Evolutionary conservation across 1,139 yeast genomes (phyloP).

Genomic region (Yamadazyma trypodendri): DNA sequence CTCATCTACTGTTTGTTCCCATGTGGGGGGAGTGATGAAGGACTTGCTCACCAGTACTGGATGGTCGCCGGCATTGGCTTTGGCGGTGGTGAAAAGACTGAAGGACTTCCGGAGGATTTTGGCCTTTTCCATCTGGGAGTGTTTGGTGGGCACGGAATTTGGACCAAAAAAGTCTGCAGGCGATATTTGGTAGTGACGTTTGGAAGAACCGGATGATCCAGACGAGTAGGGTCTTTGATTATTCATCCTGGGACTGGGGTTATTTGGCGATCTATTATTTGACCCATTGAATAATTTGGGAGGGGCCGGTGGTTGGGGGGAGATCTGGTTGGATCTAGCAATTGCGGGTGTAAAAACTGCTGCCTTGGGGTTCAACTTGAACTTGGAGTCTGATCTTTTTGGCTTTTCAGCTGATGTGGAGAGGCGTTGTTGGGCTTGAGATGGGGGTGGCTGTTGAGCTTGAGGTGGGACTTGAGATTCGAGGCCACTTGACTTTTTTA

Average conservation of each 20-base stretch:
- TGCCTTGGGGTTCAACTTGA: conserved; percentile 71
- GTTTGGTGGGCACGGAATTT: conserved; percentile 45
- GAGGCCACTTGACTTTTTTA: conserved; percentile 29
- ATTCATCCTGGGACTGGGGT: conserved; percentile 34
- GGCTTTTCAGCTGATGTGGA: conserved; percentile 12
- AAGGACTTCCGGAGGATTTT: conserved; percentile 48
- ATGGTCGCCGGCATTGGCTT: conserved; percentile 30
- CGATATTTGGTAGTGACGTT: conserved; percentile 42
- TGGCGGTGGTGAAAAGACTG: conserved; percentile 53
- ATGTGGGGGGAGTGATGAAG: conserved; percentile 76
- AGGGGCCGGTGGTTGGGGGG: conserved; percentile 27
- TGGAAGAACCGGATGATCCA: conserved; percentile 21
- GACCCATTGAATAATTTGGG: conserved; percentile 5
- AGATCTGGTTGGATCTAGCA: conserved; percentile 17
- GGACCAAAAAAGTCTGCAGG: conserved; percentile 53
- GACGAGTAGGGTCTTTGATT: conserved; percentile 33
- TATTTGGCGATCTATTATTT: conserved; percentile 24
- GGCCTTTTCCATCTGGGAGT: conserved; percentile 34
- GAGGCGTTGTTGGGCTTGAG: conserved; percentile 2
- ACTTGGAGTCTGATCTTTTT: conserved; percentile 55
- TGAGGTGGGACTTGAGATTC: conserved; percentile 7
- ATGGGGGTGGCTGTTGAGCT: not conserved
- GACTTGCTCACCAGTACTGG: conserved; percentile 52
- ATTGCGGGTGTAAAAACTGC: conserved; percentile 55
- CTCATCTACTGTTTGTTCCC: conserved; percentile 63